phyloP scores from a whole-genome alignment of 2,329 filamentous ascomycete genomes.

The Alternaria triticina region DNA sequence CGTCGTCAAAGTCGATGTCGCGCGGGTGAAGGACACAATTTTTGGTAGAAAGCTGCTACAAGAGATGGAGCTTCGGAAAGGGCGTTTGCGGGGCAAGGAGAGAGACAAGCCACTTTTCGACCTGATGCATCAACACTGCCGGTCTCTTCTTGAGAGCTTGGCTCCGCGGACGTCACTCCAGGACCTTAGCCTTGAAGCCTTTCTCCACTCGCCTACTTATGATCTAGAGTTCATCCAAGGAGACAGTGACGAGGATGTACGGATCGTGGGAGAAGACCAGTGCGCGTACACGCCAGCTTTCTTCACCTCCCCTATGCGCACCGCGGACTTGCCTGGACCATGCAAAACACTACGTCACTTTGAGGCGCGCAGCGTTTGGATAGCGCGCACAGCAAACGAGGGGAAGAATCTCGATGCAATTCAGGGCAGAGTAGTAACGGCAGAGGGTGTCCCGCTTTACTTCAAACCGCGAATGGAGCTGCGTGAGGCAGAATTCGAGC shows the following conservation, averaged over 20 bases:
- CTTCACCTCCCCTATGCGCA: not conserved
- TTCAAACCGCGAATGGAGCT: conserved; percentile 11
- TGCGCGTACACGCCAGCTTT: conserved; percentile 2
- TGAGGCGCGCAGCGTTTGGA: not conserved
- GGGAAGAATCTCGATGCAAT: not conserved
- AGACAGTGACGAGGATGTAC: not conserved
- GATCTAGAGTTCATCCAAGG: not conserved
- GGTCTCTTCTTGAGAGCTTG: not conserved
- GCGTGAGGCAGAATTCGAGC: conserved; percentile 10
- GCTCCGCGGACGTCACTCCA: not conserved
- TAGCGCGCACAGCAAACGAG: not conserved
- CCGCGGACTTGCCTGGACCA: not conserved
- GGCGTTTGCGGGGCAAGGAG: not conserved
- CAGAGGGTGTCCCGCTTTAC: not conserved
- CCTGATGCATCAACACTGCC: conserved; percentile 4
- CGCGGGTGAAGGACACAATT: not conserved
- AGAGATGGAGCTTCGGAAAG: not conserved
- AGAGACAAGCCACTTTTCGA: not conserved
- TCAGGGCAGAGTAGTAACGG: conserved; percentile 8
- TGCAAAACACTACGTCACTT: not conserved
- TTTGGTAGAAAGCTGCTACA: not conserved
- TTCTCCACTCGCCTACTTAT: conserved; percentile 8
- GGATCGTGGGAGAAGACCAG: conserved; percentile 1
- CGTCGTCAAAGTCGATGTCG: not conserved
- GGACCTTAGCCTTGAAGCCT: conserved; percentile 4